Conservation (phyloP, 192 early-diverging fungal genomes). For the Gigaspora rosea region DNA sequence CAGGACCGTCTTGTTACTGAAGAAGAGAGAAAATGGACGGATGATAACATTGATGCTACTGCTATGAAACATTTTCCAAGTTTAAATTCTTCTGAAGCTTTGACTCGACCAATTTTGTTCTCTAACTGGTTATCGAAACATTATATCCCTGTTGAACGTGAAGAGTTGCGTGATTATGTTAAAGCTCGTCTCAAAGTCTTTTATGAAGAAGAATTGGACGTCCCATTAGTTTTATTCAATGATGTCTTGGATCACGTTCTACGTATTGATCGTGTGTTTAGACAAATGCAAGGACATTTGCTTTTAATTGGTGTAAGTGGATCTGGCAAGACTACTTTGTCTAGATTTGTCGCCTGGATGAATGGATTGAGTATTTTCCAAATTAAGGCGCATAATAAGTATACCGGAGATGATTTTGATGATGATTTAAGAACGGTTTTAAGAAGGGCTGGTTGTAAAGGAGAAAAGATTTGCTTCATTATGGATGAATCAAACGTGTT, state of each 20-base stretch:
- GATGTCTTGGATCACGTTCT: conserved; percentile 97
- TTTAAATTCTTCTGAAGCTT: conserved; percentile 65
- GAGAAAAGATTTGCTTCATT: conserved; percentile 90
- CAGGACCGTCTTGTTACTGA: conserved; percentile 94
- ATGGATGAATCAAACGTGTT: conserved; percentile 98
- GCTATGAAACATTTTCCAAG: conserved; percentile 90
- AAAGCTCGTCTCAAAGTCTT: conserved; percentile 95
- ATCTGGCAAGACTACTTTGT: conserved; percentile 95
- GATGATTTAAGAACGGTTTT: conserved; percentile 93
- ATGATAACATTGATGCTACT: conserved; percentile 77
- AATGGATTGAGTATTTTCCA: conserved; percentile 96
- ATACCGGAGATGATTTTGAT: conserved; percentile 96
- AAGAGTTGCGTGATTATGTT: conserved; percentile 89
- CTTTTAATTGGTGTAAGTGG: conserved; percentile 98
- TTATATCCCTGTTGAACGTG: conserved; percentile 88
- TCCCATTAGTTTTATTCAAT: conserved; percentile 95
- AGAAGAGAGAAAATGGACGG: conserved; percentile 91
- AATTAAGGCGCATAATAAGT: conserved; percentile 97
- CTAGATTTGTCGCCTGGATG: conserved; percentile 99
- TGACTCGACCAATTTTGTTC: conserved; percentile 91
- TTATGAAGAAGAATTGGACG: conserved; percentile 99
- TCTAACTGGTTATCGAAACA: conserved; percentile 96
- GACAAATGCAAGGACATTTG: conserved; percentile 97
- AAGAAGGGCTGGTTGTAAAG: conserved; percentile 90
- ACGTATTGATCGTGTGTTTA: conserved; percentile 96